Conservation (phyloP, 345 rosid species). For the Camelina hispida region DNA sequence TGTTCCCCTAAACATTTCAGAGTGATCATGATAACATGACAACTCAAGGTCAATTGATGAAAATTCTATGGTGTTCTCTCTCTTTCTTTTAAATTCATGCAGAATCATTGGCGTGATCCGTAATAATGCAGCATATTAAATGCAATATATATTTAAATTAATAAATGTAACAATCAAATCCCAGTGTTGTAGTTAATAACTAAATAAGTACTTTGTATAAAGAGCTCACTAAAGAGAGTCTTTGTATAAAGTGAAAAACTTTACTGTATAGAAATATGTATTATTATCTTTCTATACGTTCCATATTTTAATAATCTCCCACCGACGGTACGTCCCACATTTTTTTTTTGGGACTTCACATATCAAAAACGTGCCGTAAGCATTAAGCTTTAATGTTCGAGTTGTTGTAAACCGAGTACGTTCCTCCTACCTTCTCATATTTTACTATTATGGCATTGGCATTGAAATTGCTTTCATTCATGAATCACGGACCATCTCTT, state of each 20-base stretch:
- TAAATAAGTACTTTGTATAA: not conserved
- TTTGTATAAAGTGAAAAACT: slow-evolving; percentile 32
- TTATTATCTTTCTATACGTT: slow-evolving; percentile 12
- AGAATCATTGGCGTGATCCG: slow-evolving; percentile 14
- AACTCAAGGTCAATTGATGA: not conserved
- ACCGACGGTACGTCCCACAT: slow-evolving; percentile 35
- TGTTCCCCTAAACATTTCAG: not conserved
- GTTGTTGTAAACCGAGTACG: not conserved
- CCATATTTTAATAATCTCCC: slow-evolving; percentile 19
- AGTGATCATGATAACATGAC: not conserved
- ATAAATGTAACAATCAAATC: slow-evolving; percentile 37
- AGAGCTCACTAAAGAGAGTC: slow-evolving; percentile 1
- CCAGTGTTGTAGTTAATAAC: slow-evolving; percentile 12
- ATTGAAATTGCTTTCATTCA: not conserved
- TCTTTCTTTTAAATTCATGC: slow-evolving; percentile 9
- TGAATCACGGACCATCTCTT: not conserved
- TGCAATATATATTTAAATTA: not conserved
- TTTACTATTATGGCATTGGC: not conserved
- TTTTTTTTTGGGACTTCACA: not conserved
- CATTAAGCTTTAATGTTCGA: slow-evolving; percentile 3
- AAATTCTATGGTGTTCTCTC: not conserved
- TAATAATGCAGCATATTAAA: not conserved
- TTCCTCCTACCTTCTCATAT: not conserved
- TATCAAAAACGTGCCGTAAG: slow-evolving; percentile 30
- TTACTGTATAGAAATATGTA: not conserved